A percentile compares a stretch with the other conserved stretches of the same genome.
These are phyloP conservation scores for Zangia roseola DNA, from an alignment of 768 basidiomycete species.

Conservation along the genomic window DNA sequence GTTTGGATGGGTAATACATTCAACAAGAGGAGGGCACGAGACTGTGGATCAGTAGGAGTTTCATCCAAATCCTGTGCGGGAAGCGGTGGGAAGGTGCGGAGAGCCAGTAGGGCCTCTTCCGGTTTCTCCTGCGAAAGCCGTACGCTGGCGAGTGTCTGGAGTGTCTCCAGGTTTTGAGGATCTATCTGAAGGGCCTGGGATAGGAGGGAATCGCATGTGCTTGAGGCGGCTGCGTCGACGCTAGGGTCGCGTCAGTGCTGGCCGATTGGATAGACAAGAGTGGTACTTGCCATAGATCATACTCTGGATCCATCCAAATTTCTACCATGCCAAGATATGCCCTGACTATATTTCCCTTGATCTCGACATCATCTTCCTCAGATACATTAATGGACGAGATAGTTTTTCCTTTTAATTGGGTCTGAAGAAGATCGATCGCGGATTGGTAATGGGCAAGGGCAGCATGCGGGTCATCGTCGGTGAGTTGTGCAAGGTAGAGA, in stretches of 20 bases:
- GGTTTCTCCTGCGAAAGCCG: conserved; percentile 84
- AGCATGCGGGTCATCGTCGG: conserved; percentile 68
- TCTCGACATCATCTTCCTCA: conserved; percentile 43
- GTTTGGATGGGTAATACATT: conserved; percentile 57
- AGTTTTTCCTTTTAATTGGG: conserved; percentile 75
- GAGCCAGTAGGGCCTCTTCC: conserved; percentile 66
- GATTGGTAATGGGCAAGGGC: conserved; percentile 77
- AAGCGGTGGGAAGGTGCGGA: conserved; percentile 19
- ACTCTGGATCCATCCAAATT: conserved; percentile 92
- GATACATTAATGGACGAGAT: conserved; percentile 37
- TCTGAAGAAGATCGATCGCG: conserved; percentile 69
- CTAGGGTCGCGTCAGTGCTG: conserved; percentile 37
- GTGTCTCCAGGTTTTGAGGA: conserved; percentile 73
- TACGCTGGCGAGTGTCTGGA: conserved; percentile 80
- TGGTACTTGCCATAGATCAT: conserved; percentile 74
- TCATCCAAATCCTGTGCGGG: conserved; percentile 1
- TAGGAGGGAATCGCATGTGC: conserved; percentile 77
- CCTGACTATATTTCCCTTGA: conserved; percentile 67
- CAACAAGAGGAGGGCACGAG: conserved; percentile 38
- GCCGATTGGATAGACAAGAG: neutral
- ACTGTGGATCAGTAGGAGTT: conserved; percentile 2
- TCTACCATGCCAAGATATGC: conserved; percentile 89
- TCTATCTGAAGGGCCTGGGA: conserved; percentile 70
- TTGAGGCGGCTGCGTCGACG: conserved; percentile 78
- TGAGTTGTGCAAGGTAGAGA: conserved; percentile 86